A percentile compares a stretch with the other conserved stretches of the same genome.
Conservation (phyloP, 169 alveolate genomes). For the Plasmodium vinckei region DNA sequence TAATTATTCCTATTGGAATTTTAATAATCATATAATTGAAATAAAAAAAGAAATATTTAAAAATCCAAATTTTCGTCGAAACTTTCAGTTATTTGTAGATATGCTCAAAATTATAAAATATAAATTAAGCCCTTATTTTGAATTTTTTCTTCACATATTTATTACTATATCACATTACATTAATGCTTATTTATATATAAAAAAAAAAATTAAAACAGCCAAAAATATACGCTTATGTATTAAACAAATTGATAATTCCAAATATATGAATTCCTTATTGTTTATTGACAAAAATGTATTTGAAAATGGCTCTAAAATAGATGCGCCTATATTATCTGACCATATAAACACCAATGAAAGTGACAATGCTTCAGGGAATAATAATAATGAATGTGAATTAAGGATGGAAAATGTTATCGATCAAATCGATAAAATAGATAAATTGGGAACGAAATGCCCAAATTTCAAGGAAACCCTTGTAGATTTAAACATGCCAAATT, state of each 20-base stretch:
- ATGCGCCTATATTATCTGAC: neutral
- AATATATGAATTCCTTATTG: too few relatives aligned
- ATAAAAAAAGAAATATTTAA: constrained; percentile 63
- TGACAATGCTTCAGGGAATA: neutral
- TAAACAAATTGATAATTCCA: neutral
- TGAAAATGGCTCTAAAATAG: neutral
- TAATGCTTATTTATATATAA: constrained; percentile 30
- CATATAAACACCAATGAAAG: neutral
- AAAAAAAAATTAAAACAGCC: constrained; percentile 20
- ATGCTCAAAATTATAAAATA: constrained; percentile 58
- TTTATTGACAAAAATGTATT: neutral
- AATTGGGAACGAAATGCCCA: neutral
- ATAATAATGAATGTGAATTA: neutral
- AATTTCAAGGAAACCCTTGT: neutral
- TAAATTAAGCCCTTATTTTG: constrained; percentile 37
- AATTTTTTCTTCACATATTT: constrained; percentile 49
- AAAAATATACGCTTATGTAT: neutral
- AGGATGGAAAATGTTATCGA: neutral
- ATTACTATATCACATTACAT: constrained; percentile 59
- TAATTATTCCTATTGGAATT: constrained; percentile 45
- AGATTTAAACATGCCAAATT: constrained; percentile 11
- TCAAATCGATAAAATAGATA: neutral
- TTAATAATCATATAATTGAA: constrained; percentile 52
- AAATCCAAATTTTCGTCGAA: constrained; percentile 23
- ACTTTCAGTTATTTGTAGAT: constrained; percentile 30